A percentile compares a stretch with the other conserved stretches of the same genome.
Conservation (phyloP, 306 rosid genomes). For the Nissolia schottii region DNA sequence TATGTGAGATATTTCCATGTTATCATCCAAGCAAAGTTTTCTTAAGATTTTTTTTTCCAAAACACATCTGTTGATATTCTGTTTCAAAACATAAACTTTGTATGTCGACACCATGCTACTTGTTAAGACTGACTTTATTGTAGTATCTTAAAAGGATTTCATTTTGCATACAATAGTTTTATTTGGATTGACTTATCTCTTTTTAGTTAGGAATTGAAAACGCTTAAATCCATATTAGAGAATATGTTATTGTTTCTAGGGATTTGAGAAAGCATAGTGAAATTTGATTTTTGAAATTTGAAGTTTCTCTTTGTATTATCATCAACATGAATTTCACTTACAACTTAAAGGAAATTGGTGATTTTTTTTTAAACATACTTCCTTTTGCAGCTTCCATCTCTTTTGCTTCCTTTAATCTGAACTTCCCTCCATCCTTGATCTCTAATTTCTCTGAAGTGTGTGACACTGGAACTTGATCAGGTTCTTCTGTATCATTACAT, state of each 20-base stretch:
- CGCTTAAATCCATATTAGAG: neutral
- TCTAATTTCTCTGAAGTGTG: neutral
- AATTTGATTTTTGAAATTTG: neutral
- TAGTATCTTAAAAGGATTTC: neutral
- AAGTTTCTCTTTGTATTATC: neutral
- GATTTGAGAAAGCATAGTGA: neutral
- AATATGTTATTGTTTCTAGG: neutral
- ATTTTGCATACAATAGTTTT: neutral
- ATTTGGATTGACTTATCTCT: neutral
- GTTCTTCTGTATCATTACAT: conserved; percentile 4
- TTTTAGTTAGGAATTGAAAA: neutral
- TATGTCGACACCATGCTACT: neutral
- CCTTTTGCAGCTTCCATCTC: neutral
- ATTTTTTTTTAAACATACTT: neutral
- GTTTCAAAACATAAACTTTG: neutral
- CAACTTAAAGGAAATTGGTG: neutral
- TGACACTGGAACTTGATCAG: neutral
- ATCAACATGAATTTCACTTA: neutral
- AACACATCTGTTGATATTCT: neutral
- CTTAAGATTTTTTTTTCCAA: neutral
- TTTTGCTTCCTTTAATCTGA: neutral
- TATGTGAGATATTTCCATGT: neutral
- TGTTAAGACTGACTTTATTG: neutral
- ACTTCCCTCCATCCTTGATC: neutral
- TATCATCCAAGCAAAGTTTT: neutral